Percentiles rank a stretch among this genome's conserved stretches.
Conservation (phyloP, 2,329 filamentous ascomycete genomes). For the Aureobasidium mangrovei region DNA sequence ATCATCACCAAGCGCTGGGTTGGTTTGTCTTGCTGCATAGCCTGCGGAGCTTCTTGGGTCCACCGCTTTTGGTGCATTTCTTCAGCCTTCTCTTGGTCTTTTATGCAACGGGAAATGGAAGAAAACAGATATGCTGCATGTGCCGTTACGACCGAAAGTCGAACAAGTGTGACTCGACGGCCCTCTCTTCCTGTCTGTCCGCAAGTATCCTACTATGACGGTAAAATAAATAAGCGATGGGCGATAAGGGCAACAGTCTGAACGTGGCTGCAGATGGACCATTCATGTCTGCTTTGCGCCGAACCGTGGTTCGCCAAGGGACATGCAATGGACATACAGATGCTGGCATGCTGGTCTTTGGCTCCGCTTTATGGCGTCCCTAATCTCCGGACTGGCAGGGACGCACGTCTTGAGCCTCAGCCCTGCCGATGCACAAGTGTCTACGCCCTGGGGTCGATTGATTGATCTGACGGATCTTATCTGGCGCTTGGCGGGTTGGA, state of each 20-base stretch:
- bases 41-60: neutral
- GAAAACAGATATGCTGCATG: neutral
- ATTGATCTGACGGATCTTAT: conserved; percentile 1
- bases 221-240: too few species aligned
- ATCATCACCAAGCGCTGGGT: neutral
- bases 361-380: neutral
- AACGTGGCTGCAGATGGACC: neutral
- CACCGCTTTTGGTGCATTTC: neutral
- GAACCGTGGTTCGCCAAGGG: conserved; percentile 7
- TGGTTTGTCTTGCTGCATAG: neutral
- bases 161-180: too few species aligned
- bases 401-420: neutral
- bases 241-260: too few species aligned
- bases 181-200: too few species aligned
- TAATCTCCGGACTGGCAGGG: too few species aligned
- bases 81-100: too few species aligned
- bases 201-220: too few species aligned
- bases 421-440: neutral
- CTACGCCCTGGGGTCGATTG: neutral
- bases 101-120: too few species aligned
- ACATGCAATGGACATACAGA: too few species aligned
- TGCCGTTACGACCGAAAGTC: too few species aligned
- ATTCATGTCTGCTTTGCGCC: neutral
- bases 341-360: too few species aligned
- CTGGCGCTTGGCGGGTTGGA: neutral